Conservation (phyloP, 306 rosid species). For the Prunus kanzakura region DNA sequence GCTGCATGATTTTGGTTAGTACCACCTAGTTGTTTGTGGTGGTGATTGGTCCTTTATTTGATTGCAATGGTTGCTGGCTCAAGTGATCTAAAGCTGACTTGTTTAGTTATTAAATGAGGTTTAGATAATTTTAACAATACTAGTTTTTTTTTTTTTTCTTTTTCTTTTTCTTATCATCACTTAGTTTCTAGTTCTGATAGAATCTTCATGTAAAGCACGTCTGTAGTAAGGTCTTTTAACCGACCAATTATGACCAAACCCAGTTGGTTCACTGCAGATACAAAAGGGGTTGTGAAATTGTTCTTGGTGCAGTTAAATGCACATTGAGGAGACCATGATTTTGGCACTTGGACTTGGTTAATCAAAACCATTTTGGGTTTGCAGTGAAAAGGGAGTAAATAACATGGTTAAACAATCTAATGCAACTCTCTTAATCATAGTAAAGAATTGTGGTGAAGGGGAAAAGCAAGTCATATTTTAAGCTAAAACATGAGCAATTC, state of each 20-base stretch:
- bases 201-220: no score
- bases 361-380: background rate
- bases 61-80: background rate
- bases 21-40: background rate
- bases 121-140: background rate
- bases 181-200: background rate
- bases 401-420: background rate
- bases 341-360: background rate
- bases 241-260: background rate
- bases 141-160: background rate
- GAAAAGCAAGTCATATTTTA: background rate
- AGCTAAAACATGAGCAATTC: background rate
- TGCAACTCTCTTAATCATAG: background rate
- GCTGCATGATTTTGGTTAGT: background rate
- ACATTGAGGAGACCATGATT: background rate
- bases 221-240: background rate
- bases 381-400: background rate
- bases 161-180: background rate
- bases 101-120: background rate
- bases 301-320: background rate
- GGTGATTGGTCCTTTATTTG: background rate
- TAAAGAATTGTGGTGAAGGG: background rate
- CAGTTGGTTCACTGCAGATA: background rate
- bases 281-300: background rate
- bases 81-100: background rate